Evolutionary conservation across 768 basidiomycete species (phyloP).

Genomic region (Bullera alba): DNA sequence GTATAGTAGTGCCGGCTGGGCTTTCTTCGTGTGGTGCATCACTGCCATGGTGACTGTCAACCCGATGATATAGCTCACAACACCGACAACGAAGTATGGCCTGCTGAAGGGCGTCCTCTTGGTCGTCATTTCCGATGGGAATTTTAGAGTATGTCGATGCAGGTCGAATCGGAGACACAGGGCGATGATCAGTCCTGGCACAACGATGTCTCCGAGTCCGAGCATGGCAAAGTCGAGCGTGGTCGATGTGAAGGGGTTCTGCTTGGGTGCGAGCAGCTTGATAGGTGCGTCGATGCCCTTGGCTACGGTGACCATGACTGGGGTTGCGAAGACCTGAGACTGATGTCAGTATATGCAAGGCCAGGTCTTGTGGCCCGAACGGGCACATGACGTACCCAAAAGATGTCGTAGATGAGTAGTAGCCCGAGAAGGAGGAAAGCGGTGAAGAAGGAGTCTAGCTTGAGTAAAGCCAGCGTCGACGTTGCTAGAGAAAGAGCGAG

Average conservation of each 20-base stretch:
- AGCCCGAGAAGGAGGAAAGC: conserved; percentile 74
- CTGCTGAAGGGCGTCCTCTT: conserved; percentile 51
- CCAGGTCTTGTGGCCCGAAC: too few species aligned
- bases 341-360: conserved; percentile 2
- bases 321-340: conserved; percentile 29
- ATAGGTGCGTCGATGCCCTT: conserved; percentile 84
- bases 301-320: conserved; percentile 79
- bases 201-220: conserved; percentile 74
- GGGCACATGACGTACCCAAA: conserved; percentile 54
- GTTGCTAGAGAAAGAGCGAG: conserved; percentile 68
- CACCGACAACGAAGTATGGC: conserved; percentile 66
- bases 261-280: conserved; percentile 59
- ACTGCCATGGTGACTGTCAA: conserved; percentile 70
- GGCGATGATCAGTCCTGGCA: conserved; percentile 59
- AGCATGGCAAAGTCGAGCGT: conserved; percentile 74
- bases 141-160: conserved; percentile 9
- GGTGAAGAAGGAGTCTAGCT: conserved; percentile 82
- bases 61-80: conserved; percentile 67
- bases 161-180: conserved; percentile 77
- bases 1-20: conserved; percentile 89
- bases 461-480: conserved; percentile 69
- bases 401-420: conserved; percentile 87
- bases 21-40: conserved; percentile 68
- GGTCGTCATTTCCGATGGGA: conserved; percentile 31
- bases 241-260: too few species aligned